These are phyloP conservation scores for Clonostachys rhizophaga DNA, from an alignment of 2,329 filamentous ascomycete genomes.

Conservation along the genomic window DNA sequence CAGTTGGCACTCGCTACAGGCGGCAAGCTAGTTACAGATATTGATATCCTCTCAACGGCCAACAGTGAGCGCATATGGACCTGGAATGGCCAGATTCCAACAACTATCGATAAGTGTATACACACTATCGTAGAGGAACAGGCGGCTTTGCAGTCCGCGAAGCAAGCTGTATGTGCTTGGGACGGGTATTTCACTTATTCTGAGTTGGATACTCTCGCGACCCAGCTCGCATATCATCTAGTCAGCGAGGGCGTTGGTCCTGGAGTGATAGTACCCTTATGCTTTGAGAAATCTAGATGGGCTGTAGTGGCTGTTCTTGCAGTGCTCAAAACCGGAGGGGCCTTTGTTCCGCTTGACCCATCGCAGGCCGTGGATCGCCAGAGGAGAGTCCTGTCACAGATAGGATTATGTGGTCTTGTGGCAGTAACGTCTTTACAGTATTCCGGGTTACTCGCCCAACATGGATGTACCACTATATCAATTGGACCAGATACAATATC, in stretches of 20 bases:
- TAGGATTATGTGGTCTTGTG: background rate
- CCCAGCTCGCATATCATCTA: slow-evolving; percentile 7
- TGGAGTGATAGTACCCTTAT: slow-evolving; percentile 18
- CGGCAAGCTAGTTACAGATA: background rate
- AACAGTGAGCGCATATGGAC: background rate
- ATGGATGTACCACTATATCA: background rate
- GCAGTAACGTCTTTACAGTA: background rate
- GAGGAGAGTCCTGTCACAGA: background rate
- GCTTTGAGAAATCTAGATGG: slow-evolving; percentile 29
- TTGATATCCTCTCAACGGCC: background rate
- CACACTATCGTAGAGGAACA: background rate
- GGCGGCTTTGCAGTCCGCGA: slow-evolving; percentile 13
- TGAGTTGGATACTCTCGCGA: slow-evolving; percentile 10
- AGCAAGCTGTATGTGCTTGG: slow-evolving; percentile 11
- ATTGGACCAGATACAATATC: background rate
- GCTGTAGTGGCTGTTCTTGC: slow-evolving; percentile 20
- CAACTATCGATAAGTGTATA: background rate
- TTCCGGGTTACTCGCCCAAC: no score
- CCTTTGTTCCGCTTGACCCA: slow-evolving; percentile 21
- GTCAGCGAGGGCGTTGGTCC: slow-evolving; percentile 8
- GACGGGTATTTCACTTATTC: slow-evolving; percentile 12
- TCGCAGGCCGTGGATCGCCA: background rate
- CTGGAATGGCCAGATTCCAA: background rate
- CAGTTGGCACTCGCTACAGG: no score
- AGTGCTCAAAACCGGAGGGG: slow-evolving; percentile 24